Evolutionary conservation across 148 eudicot species (phyloP).

Genomic region (Fagopyrum esculentum): DNA sequence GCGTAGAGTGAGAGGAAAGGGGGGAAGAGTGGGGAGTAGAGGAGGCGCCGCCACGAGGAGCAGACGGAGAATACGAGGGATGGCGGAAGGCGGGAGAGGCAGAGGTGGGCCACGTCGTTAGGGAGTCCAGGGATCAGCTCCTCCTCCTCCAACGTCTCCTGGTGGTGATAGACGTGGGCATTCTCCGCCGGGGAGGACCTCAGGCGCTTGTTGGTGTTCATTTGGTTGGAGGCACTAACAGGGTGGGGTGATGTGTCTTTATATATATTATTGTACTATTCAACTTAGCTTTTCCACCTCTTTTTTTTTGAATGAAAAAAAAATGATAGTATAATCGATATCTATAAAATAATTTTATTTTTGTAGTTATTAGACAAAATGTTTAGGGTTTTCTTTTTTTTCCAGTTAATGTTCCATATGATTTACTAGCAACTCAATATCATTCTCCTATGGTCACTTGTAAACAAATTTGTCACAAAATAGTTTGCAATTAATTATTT

Average conservation of each 20-base stretch:
- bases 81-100: conserved; percentile 46
- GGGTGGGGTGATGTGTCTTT: background rate
- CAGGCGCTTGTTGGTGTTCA: background rate
- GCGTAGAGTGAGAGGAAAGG: conserved; percentile 60
- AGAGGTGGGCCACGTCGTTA: conserved; percentile 50
- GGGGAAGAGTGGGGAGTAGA: conserved; percentile 57
- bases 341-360: too few species aligned
- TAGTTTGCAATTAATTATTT: too few species aligned
- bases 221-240: background rate
- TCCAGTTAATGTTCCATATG: too few species aligned
- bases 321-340: background rate
- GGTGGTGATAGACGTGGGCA: background rate
- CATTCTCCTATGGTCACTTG: too few species aligned
- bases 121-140: conserved; percentile 66
- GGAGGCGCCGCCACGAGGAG: conserved; percentile 51
- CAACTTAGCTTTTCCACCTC: too few species aligned
- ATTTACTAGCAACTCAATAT: too few species aligned
- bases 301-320: too few species aligned
- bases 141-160: background rate
- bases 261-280: too few species aligned
- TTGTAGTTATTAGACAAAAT: too few species aligned
- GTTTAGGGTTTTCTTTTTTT: too few species aligned
- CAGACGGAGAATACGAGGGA: conserved; percentile 44
- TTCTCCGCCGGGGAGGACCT: background rate
- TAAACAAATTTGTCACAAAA: too few species aligned